Evolutionary conservation across 2,329 filamentous ascomycete genomes (phyloP), one percentile per base, ranked within the genome.

Genomic region (Botrytis byssoidea): DNA sequence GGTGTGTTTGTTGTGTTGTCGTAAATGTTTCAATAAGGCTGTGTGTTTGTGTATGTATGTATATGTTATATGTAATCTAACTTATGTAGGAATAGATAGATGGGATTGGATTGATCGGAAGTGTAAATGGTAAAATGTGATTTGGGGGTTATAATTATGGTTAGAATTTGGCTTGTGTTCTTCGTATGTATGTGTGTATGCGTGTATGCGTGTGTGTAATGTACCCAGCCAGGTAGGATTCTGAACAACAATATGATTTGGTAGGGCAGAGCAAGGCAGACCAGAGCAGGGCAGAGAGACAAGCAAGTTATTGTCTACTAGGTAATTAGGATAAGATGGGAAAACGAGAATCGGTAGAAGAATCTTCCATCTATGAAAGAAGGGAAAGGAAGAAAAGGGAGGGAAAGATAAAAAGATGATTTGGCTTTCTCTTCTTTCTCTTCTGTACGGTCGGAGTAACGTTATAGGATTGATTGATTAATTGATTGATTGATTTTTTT

Each of bases 1-100:
- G 61, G 40, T 64, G n/a, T 64, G 61, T 64, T 64, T 64, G 61
- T 64, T 64, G 61, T 64, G 61, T 64, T 64, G 40, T 64, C n/a
- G 61, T 25, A 64, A 64, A 64, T 64, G 40, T 29, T 64, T 37
- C 51, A 60, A 60, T 37, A 35, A 59, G 29, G 57, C 29, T 22
- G 20, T 48, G 20, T 25, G 8, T 48, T 20, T 25, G 14, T 22
- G 18, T 46, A 1, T 20, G 8, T n/a, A 10, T 46, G 18, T 55
- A 6, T 55, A 25, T 55, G 25, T 55, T 55, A 12, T 55, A 29
- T 55, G 51, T 18, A 55, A 55, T 55, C 51, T 22, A 29, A 63
- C 22, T 10, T 18, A 22, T 64, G 16, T 32, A 44, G 61, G 61
- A 64, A 29, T 40, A 8, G 44, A 44, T 29, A 20, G 37, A 42